Evolutionary conservation across 1,139 yeast genomes (phyloP), one percentile per base, ranked within the genome.

Genomic region (Candida anutae): DNA sequence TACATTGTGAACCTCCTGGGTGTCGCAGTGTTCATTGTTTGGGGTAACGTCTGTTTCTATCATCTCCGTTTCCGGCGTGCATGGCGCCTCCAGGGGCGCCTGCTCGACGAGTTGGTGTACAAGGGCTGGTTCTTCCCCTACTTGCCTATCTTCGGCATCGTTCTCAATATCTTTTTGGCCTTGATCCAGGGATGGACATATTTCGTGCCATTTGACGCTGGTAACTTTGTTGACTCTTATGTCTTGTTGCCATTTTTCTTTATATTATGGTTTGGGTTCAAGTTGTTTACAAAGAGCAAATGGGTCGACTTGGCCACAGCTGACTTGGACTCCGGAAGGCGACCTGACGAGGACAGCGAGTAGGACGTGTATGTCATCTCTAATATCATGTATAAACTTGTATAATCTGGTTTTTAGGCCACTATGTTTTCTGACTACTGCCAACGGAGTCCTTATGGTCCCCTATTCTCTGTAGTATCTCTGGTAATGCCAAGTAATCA

Each of bases 151-250:
- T 41, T 71, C 25, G 79, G 80, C 2, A 54, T 77, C 5, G 39
- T 53, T 0, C 51, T 74, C 26, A 77, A 74, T 41, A 37, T 62
- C 2, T 65, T 77, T 34, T 57, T 78, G 37, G 77, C 73, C 2
- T 49, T 78, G 15, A 71, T 78, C 20, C 85, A 78, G 48, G 82
- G 85, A 3, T 78, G 85, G 84, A 58, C 79, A 1, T 60, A 66
- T 24, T 69, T 78, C 40, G 61, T 62, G 31, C 85, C 87, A 1
- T 78, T 75, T 40, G 60, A 62, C 31, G 77, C 74, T 5, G 74
- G 67, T 17, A 58, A 63, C 34, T 78, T 76, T 48, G 77, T 78
- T 23, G 85, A 77, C 46, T 74, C 78, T 4, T 78, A 79, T 44
- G 67, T 78, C 33, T 53, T 78, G 39, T 48, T 78, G 16, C 84